Evolutionary conservation across 139 green algal genomes (phyloP).

Genomic region (Picochlorum sp.): DNA sequence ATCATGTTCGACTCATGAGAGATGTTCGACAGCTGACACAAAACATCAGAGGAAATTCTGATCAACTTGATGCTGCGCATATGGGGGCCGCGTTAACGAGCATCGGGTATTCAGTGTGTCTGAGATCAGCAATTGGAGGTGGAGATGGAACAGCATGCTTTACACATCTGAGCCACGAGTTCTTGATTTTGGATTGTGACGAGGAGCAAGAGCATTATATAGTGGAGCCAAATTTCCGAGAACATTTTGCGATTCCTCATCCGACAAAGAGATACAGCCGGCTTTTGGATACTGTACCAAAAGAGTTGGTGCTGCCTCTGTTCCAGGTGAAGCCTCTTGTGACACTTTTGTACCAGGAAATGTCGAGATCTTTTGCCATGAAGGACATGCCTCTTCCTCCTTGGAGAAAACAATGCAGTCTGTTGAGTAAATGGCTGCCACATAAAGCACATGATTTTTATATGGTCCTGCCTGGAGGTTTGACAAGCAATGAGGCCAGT

Average conservation of each 20-base stretch:
- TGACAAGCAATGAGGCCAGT: too few species aligned
- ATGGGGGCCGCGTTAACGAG: slow-evolving; percentile 27
- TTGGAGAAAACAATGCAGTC: too few species aligned
- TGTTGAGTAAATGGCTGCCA: too few species aligned
- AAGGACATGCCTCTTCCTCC: too few species aligned
- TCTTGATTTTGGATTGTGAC: slow-evolving; percentile 29
- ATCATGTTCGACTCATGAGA: too few species aligned
- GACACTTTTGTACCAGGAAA: too few species aligned
- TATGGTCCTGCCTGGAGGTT: not conserved
- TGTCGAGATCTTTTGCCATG: too few species aligned
- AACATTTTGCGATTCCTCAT: not conserved
- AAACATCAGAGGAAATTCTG: too few species aligned
- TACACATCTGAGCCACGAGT: slow-evolving; percentile 39
- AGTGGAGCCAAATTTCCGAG: not conserved
- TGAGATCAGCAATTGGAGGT: slow-evolving; percentile 38
- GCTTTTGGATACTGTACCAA: not conserved
- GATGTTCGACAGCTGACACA: too few species aligned
- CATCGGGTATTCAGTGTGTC: slow-evolving; percentile 28
- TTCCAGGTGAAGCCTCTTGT: too few species aligned
- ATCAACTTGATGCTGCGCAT: slow-evolving; percentile 20
- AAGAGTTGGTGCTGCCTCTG: not conserved
- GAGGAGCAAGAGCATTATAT: not conserved
- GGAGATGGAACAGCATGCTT: slow-evolving; percentile 28
- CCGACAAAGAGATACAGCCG: not conserved
- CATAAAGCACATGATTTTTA: too few species aligned